Evolutionary conservation across 169 alveolate genomes (phyloP).

Genomic region (Plasmodium vinckei): DNA sequence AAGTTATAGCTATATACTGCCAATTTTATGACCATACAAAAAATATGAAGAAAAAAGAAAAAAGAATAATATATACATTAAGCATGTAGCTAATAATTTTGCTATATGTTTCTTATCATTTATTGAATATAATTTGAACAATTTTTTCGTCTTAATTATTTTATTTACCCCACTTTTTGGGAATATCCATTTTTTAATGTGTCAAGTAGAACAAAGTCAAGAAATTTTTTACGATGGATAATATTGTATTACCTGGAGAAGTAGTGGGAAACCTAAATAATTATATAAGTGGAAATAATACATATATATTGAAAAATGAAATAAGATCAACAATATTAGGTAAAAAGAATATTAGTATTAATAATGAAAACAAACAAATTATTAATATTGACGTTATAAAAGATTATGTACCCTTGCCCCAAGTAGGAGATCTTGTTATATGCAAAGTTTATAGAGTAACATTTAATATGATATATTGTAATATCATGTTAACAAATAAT

Average conservation of each 20-base stretch:
- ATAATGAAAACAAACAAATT: slow-evolving; percentile 14
- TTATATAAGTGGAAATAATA: slow-evolving; percentile 38
- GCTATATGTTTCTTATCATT: too few species aligned
- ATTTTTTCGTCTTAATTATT: too few species aligned
- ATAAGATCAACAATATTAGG: slow-evolving; percentile 67
- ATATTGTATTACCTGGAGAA: slow-evolving; percentile 71
- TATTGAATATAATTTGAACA: too few species aligned
- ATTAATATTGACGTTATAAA: slow-evolving; percentile 29
- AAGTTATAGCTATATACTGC: too few species aligned
- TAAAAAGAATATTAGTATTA: slow-evolving; percentile 1
- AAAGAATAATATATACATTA: too few species aligned
- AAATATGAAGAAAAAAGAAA: too few species aligned
- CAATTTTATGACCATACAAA: too few species aligned
- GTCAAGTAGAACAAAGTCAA: too few species aligned
- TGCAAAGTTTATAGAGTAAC: slow-evolving; percentile 55
- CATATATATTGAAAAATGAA: slow-evolving; percentile 37
- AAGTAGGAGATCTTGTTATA: slow-evolving; percentile 66
- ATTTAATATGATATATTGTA: slow-evolving; percentile 47
- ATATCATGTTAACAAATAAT: slow-evolving; percentile 9
- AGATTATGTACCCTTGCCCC: slow-evolving; percentile 19
- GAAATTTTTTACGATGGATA: slow-evolving; percentile 5
- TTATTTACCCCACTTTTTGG: too few species aligned
- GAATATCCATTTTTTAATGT: too few species aligned
- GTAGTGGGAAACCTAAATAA: slow-evolving; percentile 6
- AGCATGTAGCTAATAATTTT: too few species aligned